Evolutionary conservation across 225 moss, liverwort and hornwort genomes (phyloP).

Genomic region (Rhytidiadelphus loreus): DNA sequence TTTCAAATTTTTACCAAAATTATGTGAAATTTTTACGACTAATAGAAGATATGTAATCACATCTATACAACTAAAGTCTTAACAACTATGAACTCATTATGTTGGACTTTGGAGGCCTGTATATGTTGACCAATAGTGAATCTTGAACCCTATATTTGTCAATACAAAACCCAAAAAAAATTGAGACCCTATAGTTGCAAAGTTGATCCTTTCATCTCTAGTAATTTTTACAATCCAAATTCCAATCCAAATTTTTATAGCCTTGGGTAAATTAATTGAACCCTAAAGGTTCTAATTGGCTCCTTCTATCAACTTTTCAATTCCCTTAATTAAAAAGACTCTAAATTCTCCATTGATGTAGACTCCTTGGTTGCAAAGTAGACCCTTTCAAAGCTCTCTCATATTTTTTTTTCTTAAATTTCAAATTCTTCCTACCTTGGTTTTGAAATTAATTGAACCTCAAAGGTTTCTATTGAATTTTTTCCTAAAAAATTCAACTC

Average conservation of each 20-base stretch:
- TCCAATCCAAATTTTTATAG: not conserved
- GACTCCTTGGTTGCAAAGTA: not conserved
- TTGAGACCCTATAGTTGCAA: not conserved
- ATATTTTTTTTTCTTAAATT: not conserved
- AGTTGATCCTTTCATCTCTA: not conserved
- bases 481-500: not conserved
- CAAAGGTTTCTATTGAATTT: not conserved
- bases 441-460: not conserved
- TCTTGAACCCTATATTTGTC: not conserved
- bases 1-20: not conserved
- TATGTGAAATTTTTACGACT: not conserved
- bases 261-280: not conserved
- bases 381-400: not conserved
- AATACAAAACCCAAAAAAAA: not conserved
- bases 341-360: not conserved
- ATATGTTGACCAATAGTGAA: no score
- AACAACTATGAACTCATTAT: no score
- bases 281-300: not conserved
- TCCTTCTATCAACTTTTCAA: not conserved
- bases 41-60: not conserved
- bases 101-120: no score
- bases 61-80: rapidly evolving
- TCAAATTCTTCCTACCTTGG: rapidly evolving
- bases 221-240: not conserved
- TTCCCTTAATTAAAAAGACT: not conserved